These are phyloP conservation scores for Candida odintsovae DNA, from an alignment of 805 yeast species.

Conservation along the genomic window DNA sequence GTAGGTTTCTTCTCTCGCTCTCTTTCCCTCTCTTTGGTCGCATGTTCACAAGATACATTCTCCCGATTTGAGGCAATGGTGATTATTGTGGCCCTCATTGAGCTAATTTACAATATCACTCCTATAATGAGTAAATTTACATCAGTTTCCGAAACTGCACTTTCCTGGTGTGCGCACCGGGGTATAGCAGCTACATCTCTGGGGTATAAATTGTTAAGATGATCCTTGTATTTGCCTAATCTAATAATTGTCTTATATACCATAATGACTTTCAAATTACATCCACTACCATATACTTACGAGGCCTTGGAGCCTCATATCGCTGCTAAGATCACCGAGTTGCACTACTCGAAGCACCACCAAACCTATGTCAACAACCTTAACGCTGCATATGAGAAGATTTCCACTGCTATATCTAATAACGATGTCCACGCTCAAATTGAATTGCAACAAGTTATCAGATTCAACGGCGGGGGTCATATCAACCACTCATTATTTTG, in stretches of 20 bases:
- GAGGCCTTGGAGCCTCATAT: constrained; percentile 44
- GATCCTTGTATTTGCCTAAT: not conserved
- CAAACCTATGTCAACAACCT: constrained; percentile 43
- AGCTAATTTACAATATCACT: not conserved
- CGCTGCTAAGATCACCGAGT: constrained; percentile 39
- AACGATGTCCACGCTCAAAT: constrained; percentile 37
- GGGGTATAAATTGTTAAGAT: not conserved
- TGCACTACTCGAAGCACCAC: constrained; percentile 46
- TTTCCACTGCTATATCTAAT: constrained; percentile 28
- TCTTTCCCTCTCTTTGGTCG: no score
- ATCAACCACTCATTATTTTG: constrained; percentile 45
- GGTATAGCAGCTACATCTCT: not conserved
- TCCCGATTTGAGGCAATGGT: not conserved
- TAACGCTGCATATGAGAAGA: constrained; percentile 39
- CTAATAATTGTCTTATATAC: not conserved
- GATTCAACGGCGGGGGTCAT: constrained; percentile 48
- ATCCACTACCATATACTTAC: constrained; percentile 37
- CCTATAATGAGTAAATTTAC: not conserved
- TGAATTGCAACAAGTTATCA: constrained; percentile 39
- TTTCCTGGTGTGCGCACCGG: not conserved
- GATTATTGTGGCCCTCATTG: not conserved
- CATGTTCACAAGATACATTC: no score
- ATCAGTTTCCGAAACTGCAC: no score
- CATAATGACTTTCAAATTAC: constrained; percentile 11
- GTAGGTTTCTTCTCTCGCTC: no score